phyloP scores from a whole-genome alignment of 371 early-diverging fungal genomes.

The Circinella umbellata region DNA sequence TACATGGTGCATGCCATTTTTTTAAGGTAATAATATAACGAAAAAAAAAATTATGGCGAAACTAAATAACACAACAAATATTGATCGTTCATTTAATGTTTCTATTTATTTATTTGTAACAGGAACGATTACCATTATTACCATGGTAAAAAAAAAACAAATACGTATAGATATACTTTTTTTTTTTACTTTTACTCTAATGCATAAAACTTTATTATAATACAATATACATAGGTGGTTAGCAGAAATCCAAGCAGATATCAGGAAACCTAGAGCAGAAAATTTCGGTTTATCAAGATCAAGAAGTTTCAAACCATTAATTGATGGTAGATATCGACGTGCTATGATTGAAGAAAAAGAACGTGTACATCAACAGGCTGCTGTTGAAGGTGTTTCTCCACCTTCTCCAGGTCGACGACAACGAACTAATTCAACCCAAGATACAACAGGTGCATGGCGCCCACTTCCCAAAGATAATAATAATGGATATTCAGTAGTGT shows the following conservation, averaged over 20 bases:
- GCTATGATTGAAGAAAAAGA: constrained; percentile 38
- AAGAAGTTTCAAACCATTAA: constrained; percentile 38
- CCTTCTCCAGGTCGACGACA: constrained; percentile 1
- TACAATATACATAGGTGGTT: constrained; percentile 29
- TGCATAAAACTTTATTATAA: too few species aligned
- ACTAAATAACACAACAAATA: too few species aligned
- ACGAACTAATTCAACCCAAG: constrained; percentile 7
- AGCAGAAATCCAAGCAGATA: constrained; percentile 51
- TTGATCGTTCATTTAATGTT: too few species aligned
- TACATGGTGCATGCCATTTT: constrained; percentile 75
- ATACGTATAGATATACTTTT: too few species aligned
- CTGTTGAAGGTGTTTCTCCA: constrained; percentile 14
- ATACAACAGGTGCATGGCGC: constrained; percentile 6
- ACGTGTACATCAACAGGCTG: constrained; percentile 28
- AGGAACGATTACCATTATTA: too few species aligned
- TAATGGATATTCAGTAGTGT: neutral
- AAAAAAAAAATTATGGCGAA: too few species aligned
- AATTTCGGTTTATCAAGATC: constrained; percentile 34
- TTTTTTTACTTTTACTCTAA: too few species aligned
- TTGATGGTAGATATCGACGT: constrained; percentile 41
- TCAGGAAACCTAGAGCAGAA: constrained; percentile 43
- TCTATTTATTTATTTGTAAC: too few species aligned
- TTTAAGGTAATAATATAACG: too few species aligned
- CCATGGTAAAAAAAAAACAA: too few species aligned
- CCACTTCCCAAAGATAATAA: neutral